Base-by-base conservation (phyloP, 2,329 filamentous ascomycete genomes). In the Ampelomyces quisqualis region DNA sequence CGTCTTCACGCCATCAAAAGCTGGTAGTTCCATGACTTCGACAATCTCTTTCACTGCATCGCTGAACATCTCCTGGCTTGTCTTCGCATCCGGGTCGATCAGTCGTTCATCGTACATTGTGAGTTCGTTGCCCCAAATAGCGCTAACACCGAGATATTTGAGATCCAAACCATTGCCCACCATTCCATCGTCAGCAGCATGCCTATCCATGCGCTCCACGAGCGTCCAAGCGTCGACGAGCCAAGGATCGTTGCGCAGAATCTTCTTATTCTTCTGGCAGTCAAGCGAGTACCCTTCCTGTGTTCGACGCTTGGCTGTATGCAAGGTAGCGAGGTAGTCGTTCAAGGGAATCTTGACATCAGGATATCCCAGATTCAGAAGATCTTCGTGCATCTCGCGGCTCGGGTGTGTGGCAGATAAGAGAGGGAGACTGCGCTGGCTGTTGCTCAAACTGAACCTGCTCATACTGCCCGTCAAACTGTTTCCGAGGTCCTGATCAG, bases 201-300 rank as follows among this genome's bases (percentile, higher is more conserved):
- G 80, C 18, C 77, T 73, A 52, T 87, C 81, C 50, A 75, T 69
- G n/a, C 85, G 81, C 43, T 79, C 76, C 33, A 90, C 75, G 76
- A 86, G 88, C 32, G 81, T 79, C 88, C 88, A 94, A n/a, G 87
- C 72, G 40, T 86, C 84, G 42, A 82, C 77, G n/a, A 91, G 72
- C 80, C 86, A 88, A 20, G 79, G 80, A 56, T 90, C 84, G 45
- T 88, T 85, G 5, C 76, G 73, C 1, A 86, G 77, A n/a, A 90
- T 77, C 5, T 76, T 69, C 47, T 78, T 77, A 57, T 93, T 93
- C 33, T 73, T 77, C 11, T 70, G 68, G 43, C 81, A 82, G 55
- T 90, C 73, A 32, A 83, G 73, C 5, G 72, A 65, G 47, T 77
- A 77, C 11, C 75, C 81, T 57, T 79, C 77, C 43, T 73, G 71